Evolutionary conservation across 2,329 filamentous ascomycete species (phyloP), one percentile per base, ranked within the genome.

Genomic region (Chalaropsis thielavioides): DNA sequence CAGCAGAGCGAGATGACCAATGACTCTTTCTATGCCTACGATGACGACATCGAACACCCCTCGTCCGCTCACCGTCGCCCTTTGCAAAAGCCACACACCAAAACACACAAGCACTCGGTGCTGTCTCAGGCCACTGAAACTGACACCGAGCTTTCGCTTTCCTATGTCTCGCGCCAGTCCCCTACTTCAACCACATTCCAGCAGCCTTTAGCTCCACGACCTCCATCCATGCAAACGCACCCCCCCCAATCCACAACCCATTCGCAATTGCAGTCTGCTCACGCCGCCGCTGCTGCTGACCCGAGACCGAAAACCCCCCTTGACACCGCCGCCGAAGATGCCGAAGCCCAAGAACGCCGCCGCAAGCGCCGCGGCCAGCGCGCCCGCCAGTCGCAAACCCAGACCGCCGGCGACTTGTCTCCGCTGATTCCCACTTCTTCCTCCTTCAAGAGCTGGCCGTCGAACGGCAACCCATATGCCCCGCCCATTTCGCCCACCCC

Each of bases 291-390:
- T 5, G 24, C 24, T 38, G 15, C 31, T 7, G 24, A 15, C 13
- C 31, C 54, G 27, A 64, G 66, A 51, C 66, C 66, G 13, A 58
- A 46, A 40, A 67, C 66, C 13, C 65, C 66, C 0, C 27, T 58
- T n/a, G 63, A 62, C 41, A 46, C 49, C 15, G 56, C 49, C 19
- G 49, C 59, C 15, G 58, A 67, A 19, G 66, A 67, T 64, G 63
- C 62, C 17, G 62, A 67, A 67, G 66, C 62, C n/a, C 38, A 63
- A 3, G 63, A 67, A 59, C 59, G 62, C 19, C 51, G 58, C 38
- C 66, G 66, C 40, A 60, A 67, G 59, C 66, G 66, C 27, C 58
- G 66, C 19, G 63, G 66, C n/a, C 63, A 67, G 40, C 62, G 63
- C 13, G 66, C 60, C 35, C 61, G 27, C 11, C 62, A 67, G n/a